phyloP scores from a whole-genome alignment of 164 flowering plant species.

The Euptelea pleiosperma region DNA sequence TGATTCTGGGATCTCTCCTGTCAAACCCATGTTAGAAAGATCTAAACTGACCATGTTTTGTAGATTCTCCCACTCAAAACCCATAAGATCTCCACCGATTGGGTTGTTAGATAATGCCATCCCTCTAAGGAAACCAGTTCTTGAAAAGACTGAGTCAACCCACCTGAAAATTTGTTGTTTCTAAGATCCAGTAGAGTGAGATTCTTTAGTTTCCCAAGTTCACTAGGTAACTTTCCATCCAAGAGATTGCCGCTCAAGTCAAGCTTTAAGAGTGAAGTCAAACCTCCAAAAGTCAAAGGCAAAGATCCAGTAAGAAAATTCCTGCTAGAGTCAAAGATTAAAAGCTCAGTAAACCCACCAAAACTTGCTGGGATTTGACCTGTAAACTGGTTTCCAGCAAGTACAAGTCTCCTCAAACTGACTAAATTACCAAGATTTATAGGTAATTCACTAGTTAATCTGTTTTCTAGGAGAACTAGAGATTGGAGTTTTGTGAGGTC shows the following conservation, averaged over 20 bases:
- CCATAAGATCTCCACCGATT: constrained; percentile 54
- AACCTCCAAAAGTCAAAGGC: constrained; percentile 54
- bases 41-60: constrained; percentile 52
- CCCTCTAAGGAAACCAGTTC: constrained; percentile 60
- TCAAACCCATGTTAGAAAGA: constrained; percentile 53
- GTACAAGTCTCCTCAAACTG: constrained; percentile 44
- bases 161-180: constrained; percentile 65
- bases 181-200: constrained; percentile 78
- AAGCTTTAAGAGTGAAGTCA: constrained; percentile 73
- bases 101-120: constrained; percentile 69
- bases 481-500: constrained; percentile 56
- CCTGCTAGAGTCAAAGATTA: constrained; percentile 74
- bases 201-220: constrained; percentile 48
- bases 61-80: constrained; percentile 49
- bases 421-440: constrained; percentile 37
- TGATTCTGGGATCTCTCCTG: constrained; percentile 63
- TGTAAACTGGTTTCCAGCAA: constrained; percentile 48
- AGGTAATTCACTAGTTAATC: constrained; percentile 54
- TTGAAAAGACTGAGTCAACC: constrained; percentile 46
- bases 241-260: constrained; percentile 73
- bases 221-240: constrained; percentile 52
- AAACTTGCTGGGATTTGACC: constrained; percentile 54
- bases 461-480: constrained; percentile 57
- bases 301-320: constrained; percentile 61
- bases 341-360: constrained; percentile 41